Base-by-base conservation (phyloP, 2,329 filamentous ascomycete species). In the Clarireedia sp. region DNA sequence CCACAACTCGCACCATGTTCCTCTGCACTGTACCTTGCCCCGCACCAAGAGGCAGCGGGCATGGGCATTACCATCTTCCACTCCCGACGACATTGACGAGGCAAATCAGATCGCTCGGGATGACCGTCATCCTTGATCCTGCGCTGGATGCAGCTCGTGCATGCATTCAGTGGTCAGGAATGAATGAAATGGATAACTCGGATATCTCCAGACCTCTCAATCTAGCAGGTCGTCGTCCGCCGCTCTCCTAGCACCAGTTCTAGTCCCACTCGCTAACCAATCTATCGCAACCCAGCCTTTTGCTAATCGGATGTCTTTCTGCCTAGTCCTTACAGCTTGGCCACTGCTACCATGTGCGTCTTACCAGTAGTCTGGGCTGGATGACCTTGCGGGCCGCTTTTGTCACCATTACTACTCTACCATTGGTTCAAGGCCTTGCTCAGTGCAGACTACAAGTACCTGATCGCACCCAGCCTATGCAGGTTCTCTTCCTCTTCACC, bases 81-180 rank as follows among this genome's bases (percentile, higher is more conserved):
- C n/a, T n/a, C n/a, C n/a, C n/a, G 24, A 5, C 6, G 24, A 26
- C 24, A 9, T 9, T 33, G 29, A 33, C 29, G 29, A 33, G 29
- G 29, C 29, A 33, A 33, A 33, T 33, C n/a, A 6, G 33, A 24
- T 24, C 36, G 17, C 16, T 36, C 29, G 29, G 29, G 16, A 19
- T 5, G 24, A 37, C 17, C 6, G 3, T 10, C 26, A 52, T 47
- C 14, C 50, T 17, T n/a, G 40, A 17, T 45, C 29, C 44, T 23
- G 17, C 19, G 24, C 24, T n/a, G 19, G 12, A 12, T 12, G n/a
- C 38, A 36, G 45, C 60, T 56, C 61, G 60, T 64, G 63, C 56
- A 7, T 58, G 41, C 33, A 56, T 59, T 23, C 57, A 61, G 33
- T 65, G 62, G 62, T 51, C 38, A 58, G 41, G 51, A 62, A 56